These are phyloP conservation scores for Melaleuca quinquenervia DNA, from an alignment of 345 rosid genomes.

Conservation along the genomic window DNA sequence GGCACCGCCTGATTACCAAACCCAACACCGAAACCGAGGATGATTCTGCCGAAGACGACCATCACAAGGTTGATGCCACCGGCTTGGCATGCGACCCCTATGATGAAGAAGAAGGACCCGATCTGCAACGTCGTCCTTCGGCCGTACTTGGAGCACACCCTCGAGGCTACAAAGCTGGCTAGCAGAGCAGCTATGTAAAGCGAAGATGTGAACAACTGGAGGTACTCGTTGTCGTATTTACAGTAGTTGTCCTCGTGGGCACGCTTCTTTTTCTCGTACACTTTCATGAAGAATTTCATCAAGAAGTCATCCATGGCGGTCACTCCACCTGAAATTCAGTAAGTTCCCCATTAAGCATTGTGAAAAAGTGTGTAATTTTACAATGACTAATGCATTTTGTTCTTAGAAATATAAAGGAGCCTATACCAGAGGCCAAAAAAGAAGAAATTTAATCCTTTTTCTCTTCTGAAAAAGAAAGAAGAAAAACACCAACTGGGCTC, in stretches of 20 bases:
- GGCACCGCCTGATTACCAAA: slow-evolving; percentile 8
- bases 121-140: slow-evolving; percentile 8
- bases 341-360: background rate
- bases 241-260: slow-evolving; percentile 17
- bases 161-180: slow-evolving; percentile 11
- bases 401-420: background rate
- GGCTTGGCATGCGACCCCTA: background rate
- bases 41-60: slow-evolving; percentile 13
- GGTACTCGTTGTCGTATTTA: slow-evolving; percentile 10
- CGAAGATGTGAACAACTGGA: slow-evolving; percentile 19
- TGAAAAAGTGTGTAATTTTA: background rate
- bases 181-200: slow-evolving; percentile 13
- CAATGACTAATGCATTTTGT: background rate
- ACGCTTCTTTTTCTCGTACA: slow-evolving; percentile 4
- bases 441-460: background rate
- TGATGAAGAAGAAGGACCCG: slow-evolving; percentile 5
- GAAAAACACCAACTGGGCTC: background rate
- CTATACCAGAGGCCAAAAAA: background rate
- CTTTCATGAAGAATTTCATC: slow-evolving; percentile 6
- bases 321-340: slow-evolving; percentile 9
- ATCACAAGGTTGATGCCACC: background rate
- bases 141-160: slow-evolving; percentile 1
- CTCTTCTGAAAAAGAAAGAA: background rate
- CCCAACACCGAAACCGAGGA: slow-evolving; percentile 17
- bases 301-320: slow-evolving; percentile 19